A percentile compares a stretch with the other conserved stretches of the same genome.
Evolutionary conservation across 2,329 filamentous ascomycete genomes (phyloP).

Genomic region (Diaporthe vaccinii): DNA sequence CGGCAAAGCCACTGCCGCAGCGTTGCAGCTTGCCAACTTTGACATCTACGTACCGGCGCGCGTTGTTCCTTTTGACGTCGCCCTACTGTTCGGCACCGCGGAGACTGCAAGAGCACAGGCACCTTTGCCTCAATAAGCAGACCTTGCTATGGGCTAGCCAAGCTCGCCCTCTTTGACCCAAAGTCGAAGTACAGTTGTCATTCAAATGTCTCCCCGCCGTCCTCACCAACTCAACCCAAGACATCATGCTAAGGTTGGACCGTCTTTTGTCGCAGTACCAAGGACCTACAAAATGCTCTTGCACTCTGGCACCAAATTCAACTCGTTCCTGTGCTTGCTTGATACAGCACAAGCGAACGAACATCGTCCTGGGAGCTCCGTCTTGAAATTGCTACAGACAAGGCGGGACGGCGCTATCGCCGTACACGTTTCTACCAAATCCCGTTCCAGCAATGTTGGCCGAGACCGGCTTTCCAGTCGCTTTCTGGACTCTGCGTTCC

Average conservation of each 20-base stretch:
- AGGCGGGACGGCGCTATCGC: slow-evolving; percentile 20
- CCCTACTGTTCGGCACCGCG: slow-evolving; percentile 8
- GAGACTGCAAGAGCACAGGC: neutral
- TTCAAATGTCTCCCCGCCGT: neutral
- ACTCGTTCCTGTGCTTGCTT: neutral
- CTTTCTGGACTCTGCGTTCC: neutral
- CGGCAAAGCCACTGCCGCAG: slow-evolving; percentile 37
- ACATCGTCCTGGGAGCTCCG: neutral
- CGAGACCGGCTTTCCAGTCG: neutral
- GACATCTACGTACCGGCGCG: slow-evolving; percentile 24
- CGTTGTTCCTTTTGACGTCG: neutral
- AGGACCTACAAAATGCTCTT: neutral
- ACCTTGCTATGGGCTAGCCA: neutral
- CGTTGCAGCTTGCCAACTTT: slow-evolving; percentile 35
- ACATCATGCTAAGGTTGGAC: neutral
- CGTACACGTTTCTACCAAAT: neutral
- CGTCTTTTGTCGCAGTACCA: neutral
- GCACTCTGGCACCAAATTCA: neutral
- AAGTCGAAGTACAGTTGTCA: neutral
- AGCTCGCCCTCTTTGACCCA: neutral
- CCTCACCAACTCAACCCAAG: neutral
- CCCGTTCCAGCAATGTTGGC: neutral
- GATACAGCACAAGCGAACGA: neutral
- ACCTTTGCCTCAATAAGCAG: neutral
- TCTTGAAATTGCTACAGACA: slow-evolving; percentile 1